Percentiles rank a stretch among this genome's conserved stretches.
These are phyloP conservation scores for Tausonia pullulans DNA, from an alignment of 1,284 basidiomycete genomes.

Conservation along the genomic window DNA sequence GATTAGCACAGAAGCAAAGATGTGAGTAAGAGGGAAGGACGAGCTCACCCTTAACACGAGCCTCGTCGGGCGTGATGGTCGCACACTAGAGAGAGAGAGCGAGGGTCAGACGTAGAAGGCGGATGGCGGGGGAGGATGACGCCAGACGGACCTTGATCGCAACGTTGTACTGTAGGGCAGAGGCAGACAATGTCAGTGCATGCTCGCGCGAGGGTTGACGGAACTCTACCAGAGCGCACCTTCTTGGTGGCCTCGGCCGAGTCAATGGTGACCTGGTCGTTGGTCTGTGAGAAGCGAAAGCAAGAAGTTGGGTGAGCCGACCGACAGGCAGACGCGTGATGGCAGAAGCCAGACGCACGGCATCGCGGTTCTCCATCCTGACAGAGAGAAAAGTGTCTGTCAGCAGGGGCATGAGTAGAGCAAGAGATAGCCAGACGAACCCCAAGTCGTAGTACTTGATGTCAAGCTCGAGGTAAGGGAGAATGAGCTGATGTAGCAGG, in stretches of 20 bases:
- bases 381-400: too few relatives aligned
- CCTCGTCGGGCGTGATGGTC: conserved; percentile 97
- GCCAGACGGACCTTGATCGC: conserved; percentile 53
- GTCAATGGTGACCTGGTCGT: conserved; percentile 87
- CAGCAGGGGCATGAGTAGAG: too few relatives aligned
- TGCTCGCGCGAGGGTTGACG: too few relatives aligned
- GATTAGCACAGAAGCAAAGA: too few relatives aligned
- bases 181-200: conserved; percentile 14
- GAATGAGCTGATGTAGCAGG: conserved; percentile 55
- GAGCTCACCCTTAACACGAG: conserved; percentile 51
- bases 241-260: conserved; percentile 80
- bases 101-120: not conserved
- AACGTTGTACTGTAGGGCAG: conserved; percentile 55
- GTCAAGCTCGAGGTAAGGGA: conserved; percentile 87
- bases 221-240: not conserved
- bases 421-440: not conserved
- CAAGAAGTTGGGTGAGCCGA: not conserved
- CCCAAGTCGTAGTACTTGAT: conserved; percentile 98
- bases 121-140: not conserved
- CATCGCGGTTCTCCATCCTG: conserved; percentile 70
- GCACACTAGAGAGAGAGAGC: conserved; percentile 52
- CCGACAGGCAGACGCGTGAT: not conserved
- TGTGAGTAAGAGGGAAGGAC: not conserved
- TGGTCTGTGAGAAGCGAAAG: conserved; percentile 47
- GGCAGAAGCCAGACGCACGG: conserved; percentile 40